Evolutionary conservation across 352 stramenopile genomes (phyloP).

Genomic region (Plasmopara halstedii): DNA sequence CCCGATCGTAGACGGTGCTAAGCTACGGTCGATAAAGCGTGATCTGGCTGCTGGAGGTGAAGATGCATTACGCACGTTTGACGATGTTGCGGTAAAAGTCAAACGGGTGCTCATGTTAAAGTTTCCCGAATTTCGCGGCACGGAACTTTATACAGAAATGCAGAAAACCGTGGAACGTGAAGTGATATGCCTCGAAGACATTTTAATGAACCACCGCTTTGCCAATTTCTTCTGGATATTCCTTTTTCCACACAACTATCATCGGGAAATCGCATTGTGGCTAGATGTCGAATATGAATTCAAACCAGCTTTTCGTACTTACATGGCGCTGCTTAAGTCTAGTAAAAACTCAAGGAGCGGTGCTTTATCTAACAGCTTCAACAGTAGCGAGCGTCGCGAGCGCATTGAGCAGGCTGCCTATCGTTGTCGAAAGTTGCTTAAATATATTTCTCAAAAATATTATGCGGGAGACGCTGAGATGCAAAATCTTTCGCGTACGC

Average conservation of each 20-base stretch:
- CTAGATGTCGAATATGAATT: constrained; percentile 85
- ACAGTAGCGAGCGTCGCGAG: constrained; percentile 34
- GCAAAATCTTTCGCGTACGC: constrained; percentile 54
- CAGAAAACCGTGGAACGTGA: constrained; percentile 67
- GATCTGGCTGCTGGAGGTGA: constrained; percentile 71
- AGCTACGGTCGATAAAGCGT: constrained; percentile 64
- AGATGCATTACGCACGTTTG: constrained; percentile 74
- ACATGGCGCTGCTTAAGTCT: constrained; percentile 56
- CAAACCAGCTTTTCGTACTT: constrained; percentile 71
- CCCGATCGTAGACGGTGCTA: constrained; percentile 49
- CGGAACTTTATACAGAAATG: constrained; percentile 77
- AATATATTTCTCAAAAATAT: constrained; percentile 83
- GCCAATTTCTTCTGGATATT: constrained; percentile 88
- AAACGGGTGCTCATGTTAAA: constrained; percentile 75
- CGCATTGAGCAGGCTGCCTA: constrained; percentile 53
- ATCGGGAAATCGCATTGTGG: constrained; percentile 79
- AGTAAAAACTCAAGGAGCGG: constrained; percentile 15
- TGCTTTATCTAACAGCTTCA: constrained; percentile 9
- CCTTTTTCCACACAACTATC: constrained; percentile 82
- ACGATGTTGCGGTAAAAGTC: constrained; percentile 63
- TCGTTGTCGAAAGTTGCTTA: constrained; percentile 59
- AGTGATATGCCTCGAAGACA: constrained; percentile 76
- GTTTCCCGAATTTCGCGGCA: constrained; percentile 75
- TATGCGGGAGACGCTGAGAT: constrained; percentile 73
- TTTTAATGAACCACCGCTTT: constrained; percentile 84